A percentile compares a stretch with the other conserved stretches of the same genome.
These are phyloP conservation scores for Tieghemiomyces parasiticus DNA, from an alignment of 192 early-diverging fungal species.

Conservation along the genomic window DNA sequence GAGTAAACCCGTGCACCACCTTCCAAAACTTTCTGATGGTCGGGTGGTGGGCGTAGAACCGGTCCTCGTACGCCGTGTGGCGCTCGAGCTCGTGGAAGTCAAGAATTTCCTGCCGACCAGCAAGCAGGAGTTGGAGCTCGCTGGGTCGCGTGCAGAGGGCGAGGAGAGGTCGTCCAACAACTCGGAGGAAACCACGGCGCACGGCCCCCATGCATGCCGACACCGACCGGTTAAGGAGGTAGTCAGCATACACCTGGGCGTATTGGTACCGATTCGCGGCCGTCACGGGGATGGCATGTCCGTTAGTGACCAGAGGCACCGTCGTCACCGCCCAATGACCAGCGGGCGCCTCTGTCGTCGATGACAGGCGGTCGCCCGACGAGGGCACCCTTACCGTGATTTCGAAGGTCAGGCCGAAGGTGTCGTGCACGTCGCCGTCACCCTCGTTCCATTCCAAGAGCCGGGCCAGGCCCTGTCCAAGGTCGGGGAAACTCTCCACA, in stretches of 20 bases:
- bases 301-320: conserved; percentile 46
- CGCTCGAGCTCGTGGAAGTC: conserved; percentile 58
- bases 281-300: conserved; percentile 56
- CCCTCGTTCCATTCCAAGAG: conserved; percentile 62
- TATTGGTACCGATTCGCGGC: conserved; percentile 55
- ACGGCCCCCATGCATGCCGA: conserved; percentile 53
- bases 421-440: conserved; percentile 25
- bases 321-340: no score
- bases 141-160: conserved; percentile 26
- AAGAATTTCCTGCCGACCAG: conserved; percentile 41
- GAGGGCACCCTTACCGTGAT: no score
- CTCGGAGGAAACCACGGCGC: conserved; percentile 51
- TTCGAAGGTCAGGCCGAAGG: conserved; percentile 73
- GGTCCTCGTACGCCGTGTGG: conserved; percentile 70
- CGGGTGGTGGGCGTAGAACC: conserved; percentile 46
- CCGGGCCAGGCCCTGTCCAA: conserved; percentile 62
- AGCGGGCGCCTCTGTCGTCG: no score
- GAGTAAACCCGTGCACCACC: conserved; percentile 46
- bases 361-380: no score
- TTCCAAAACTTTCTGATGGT: conserved; percentile 70
- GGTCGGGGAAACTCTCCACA: conserved; percentile 24
- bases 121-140: conserved; percentile 63
- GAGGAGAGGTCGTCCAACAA: conserved; percentile 26
- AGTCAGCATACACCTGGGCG: conserved; percentile 53
- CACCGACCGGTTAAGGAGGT: conserved; percentile 45